Conservation (phyloP, 768 basidiomycete species). For the Psilocybe cyanescens region DNA sequence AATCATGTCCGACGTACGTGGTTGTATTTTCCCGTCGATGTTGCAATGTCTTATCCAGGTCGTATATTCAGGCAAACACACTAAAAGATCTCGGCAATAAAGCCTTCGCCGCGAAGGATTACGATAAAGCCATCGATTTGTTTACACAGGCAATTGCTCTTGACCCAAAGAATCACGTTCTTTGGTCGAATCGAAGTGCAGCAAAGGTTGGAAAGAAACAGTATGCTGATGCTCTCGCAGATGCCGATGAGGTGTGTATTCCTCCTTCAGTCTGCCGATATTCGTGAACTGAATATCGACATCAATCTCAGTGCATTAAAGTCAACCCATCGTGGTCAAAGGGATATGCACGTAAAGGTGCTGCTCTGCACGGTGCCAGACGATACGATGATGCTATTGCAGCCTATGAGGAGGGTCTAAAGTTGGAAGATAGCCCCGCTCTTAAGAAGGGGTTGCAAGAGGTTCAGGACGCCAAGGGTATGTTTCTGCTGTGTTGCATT, state of each 20-base stretch:
- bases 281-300: conserved; percentile 10
- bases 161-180: conserved; percentile 84
- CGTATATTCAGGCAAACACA: conserved; percentile 42
- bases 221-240: conserved; percentile 76
- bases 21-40: not conserved
- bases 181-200: conserved; percentile 93
- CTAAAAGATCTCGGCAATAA: conserved; percentile 96
- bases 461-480: conserved; percentile 84
- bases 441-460: conserved; percentile 88
- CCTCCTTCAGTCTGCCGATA: conserved; percentile 4
- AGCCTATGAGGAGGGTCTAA: conserved; percentile 82
- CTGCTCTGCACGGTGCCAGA: conserved; percentile 84
- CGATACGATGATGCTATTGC: conserved; percentile 83
- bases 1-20: conserved; percentile 46
- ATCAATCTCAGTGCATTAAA: conserved; percentile 64
- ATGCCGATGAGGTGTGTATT: conserved; percentile 83
- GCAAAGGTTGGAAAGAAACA: conserved; percentile 86
- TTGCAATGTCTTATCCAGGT: conserved; percentile 2
- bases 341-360: conserved; percentile 90
- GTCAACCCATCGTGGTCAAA: conserved; percentile 86
- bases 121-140: conserved; percentile 83
- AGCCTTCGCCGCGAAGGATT: conserved; percentile 92
- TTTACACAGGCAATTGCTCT: conserved; percentile 84
- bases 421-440: conserved; percentile 81
- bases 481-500: conserved; percentile 13